phyloP scores from a whole-genome alignment of 1,139 yeast species.

The Magnusiomyces tetraspermus region DNA sequence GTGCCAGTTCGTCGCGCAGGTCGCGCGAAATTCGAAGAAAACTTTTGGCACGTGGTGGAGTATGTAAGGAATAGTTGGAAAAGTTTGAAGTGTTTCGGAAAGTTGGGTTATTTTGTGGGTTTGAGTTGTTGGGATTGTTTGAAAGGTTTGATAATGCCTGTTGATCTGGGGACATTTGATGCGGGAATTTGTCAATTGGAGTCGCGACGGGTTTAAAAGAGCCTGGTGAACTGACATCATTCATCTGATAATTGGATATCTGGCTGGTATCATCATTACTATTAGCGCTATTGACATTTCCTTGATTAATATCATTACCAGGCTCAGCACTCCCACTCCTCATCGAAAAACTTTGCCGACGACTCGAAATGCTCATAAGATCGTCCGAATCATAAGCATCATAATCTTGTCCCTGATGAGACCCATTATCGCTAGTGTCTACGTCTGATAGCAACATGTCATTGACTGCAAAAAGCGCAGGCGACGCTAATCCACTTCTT shows the following conservation, averaged over 20 bases:
- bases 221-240: background rate
- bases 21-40: conserved; percentile 29
- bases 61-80: background rate
- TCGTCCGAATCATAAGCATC: conserved; percentile 25
- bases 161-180: no score
- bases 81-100: background rate
- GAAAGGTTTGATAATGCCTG: no score
- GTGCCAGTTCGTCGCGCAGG: conserved; percentile 28
- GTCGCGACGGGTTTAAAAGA: background rate
- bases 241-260: background rate
- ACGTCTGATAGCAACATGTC: background rate
- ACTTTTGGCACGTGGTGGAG: conserved; percentile 19
- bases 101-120: background rate
- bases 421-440: background rate
- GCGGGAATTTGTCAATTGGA: background rate
- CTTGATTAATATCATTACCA: no score
- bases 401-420: conserved; percentile 8
- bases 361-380: conserved; percentile 21
- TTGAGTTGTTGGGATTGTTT: background rate
- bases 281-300: background rate
- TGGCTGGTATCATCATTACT: background rate
- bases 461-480: background rate
- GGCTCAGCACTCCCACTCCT: no score
- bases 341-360: conserved; percentile 6
- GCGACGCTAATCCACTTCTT: no score